phyloP scores from a whole-genome alignment of 2,329 filamentous ascomycete genomes.

The Orbilia javanica region DNA sequence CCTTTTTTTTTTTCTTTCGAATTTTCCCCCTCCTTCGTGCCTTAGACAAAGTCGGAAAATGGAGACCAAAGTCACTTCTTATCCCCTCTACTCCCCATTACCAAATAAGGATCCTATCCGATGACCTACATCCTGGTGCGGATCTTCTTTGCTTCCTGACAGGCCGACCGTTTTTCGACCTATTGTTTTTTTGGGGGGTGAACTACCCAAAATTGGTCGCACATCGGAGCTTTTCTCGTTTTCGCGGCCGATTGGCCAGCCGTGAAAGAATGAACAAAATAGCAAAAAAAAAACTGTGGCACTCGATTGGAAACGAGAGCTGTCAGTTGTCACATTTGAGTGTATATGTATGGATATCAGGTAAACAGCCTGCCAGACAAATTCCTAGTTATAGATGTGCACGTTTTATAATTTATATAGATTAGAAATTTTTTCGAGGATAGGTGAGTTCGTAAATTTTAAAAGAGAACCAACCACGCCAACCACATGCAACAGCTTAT shows the following conservation, averaged over 20 bases:
- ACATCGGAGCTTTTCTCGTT: slow-evolving; percentile 43
- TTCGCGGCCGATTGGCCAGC: slow-evolving; percentile 22
- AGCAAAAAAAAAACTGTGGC: too few relatives aligned
- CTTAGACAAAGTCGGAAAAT: not conserved
- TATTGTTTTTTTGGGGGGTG: too few relatives aligned
- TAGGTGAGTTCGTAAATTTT: not conserved
- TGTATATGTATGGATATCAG: too few relatives aligned
- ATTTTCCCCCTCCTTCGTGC: not conserved
- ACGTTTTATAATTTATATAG: not conserved
- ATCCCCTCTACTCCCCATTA: not conserved
- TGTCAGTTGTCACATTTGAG: too few relatives aligned
- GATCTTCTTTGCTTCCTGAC: slow-evolving; percentile 2
- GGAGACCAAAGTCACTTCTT: not conserved
- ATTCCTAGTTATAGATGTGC: too few relatives aligned
- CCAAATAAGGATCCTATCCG: slow-evolving; percentile 5
- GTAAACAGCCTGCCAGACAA: too few relatives aligned
- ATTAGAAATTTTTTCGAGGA: too few relatives aligned
- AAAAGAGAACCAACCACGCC: not conserved
- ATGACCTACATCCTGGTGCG: slow-evolving; percentile 10
- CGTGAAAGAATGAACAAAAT: not conserved
- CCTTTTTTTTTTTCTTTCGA: not conserved
- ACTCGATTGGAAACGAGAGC: slow-evolving; percentile 7
- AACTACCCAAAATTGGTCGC: slow-evolving; percentile 35
- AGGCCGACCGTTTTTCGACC: not conserved
- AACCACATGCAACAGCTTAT: not conserved